Base-by-base conservation (phyloP, 768 basidiomycete species). In the Lyophyllum decastes region DNA sequence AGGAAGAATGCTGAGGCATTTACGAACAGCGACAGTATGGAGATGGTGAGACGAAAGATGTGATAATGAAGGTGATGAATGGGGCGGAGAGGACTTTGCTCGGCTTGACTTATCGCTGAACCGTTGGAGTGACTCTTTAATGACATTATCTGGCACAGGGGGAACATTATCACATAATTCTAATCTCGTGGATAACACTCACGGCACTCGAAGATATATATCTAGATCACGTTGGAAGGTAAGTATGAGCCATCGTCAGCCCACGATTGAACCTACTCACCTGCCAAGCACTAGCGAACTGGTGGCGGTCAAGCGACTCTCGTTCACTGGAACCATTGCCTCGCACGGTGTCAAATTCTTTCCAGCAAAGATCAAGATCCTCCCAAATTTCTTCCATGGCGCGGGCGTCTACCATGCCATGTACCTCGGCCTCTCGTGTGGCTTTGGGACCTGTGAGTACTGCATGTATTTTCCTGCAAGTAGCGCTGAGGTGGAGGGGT, bases 121-220 rank as follows among this genome's bases (percentile, higher is more conserved):
- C 57, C 87, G 84, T 66, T 89, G 87, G 27, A 97, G 82, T 2
- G 87, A 82, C 67, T 94, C 93, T 27, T 92, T 87, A 63, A 96
- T 89, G 62, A 93, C 82, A 70, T 95, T 95, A 69, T 94, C 90
- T 86, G 60, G 69, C n/a, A n/a, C 49, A 50, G 61, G 49, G 58
- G 47, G 45, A 24, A 52, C 27, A 21, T 66, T 35, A 52, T 50
- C 27, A 57, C 5, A 49, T 57, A 46, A 45, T 35, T 57, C 60
- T 19, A 11, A 38, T 10, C 30, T 10, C n/a, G 19, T 41, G 19
- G 19, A 52, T 40, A 45, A 52, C 22, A 83, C 88, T 78, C 70
- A 89, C 88, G 82, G 70, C 90, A 93, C 71, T 95, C 92, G 63
- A 96, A 96, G 61, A 95, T 87, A 72, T 92, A 94, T 54, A 94